Percentiles rank a stretch among this genome's conserved stretches.
Evolutionary conservation across 768 basidiomycete genomes (phyloP).

Genomic region (Neoboletus brunneissimus): DNA sequence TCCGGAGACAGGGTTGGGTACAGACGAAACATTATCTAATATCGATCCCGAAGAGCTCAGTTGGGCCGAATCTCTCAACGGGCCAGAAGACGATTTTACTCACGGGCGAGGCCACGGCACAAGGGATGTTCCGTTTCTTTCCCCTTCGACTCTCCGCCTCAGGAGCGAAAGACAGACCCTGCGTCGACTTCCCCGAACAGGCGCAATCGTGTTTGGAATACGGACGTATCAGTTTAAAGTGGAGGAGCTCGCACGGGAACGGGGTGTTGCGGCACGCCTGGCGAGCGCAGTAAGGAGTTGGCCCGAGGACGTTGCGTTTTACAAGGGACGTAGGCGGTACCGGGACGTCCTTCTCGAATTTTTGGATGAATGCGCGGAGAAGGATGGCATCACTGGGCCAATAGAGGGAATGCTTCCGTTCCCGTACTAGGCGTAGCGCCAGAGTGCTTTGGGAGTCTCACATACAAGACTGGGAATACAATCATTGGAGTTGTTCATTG

Average conservation of each 20-base stretch:
- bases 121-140: slow-evolving; percentile 13
- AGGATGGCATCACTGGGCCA: slow-evolving; percentile 16
- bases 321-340: slow-evolving; percentile 27
- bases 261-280: slow-evolving; percentile 59
- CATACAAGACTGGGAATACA: neutral
- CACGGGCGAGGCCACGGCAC: slow-evolving; percentile 22
- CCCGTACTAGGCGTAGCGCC: slow-evolving; percentile 14
- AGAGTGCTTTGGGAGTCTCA: neutral
- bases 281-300: slow-evolving; percentile 66
- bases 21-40: slow-evolving; percentile 17
- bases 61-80: slow-evolving; percentile 57
- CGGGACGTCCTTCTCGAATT: slow-evolving; percentile 24
- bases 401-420: slow-evolving; percentile 14
- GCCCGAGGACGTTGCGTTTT: slow-evolving; percentile 55
- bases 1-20: neutral
- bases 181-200: slow-evolving; percentile 58
- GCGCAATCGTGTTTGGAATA: slow-evolving; percentile 71
- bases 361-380: slow-evolving; percentile 24
- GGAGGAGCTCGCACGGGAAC: slow-evolving; percentile 50
- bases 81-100: slow-evolving; percentile 48
- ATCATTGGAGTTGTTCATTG: neutral
- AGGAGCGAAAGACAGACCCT: slow-evolving; percentile 71
- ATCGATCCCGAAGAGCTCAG: slow-evolving; percentile 65
- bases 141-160: slow-evolving; percentile 48
- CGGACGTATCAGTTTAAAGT: slow-evolving; percentile 62